phyloP scores from a whole-genome alignment of 2,329 filamentous ascomycete species.

The Penicillium corylophilum region DNA sequence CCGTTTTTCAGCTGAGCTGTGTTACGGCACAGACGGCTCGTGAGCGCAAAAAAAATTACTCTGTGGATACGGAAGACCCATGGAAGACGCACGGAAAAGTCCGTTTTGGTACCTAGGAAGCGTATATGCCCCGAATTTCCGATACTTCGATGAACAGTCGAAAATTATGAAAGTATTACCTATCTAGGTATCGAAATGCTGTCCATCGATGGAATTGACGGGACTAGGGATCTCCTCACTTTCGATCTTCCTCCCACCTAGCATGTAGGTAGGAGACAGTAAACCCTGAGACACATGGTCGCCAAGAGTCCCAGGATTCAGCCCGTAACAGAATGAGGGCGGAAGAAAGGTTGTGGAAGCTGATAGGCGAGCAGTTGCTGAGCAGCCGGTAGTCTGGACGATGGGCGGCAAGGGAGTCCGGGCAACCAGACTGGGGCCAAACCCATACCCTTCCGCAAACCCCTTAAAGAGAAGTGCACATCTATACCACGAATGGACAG shows the following conservation, averaged over 20 bases:
- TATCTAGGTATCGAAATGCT: not conserved
- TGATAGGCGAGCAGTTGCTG: conserved; percentile 38
- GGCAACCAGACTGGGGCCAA: conserved; percentile 32
- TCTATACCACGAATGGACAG: conserved; percentile 8
- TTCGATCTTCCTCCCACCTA: not conserved
- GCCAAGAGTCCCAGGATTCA: conserved; percentile 19
- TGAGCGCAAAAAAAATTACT: conserved; percentile 10
- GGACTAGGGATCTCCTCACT: not conserved
- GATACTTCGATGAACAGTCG: not conserved
- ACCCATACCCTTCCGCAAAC: not conserved
- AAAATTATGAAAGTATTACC: too few species aligned
- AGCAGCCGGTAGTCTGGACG: conserved; percentile 30
- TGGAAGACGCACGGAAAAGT: conserved; percentile 20
- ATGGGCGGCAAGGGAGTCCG: conserved; percentile 40
- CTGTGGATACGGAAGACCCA: conserved; percentile 24
- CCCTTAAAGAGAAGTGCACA: not conserved
- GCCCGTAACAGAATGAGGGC: conserved; percentile 17
- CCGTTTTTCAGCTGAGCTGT: conserved; percentile 23
- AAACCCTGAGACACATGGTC: conserved; percentile 24
- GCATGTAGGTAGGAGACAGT: too few species aligned
- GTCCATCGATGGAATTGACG: not conserved
- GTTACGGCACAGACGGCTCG: conserved; percentile 22
- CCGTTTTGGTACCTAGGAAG: conserved; percentile 2
- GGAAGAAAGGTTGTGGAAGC: conserved; percentile 12
- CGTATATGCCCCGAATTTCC: conserved; percentile 1